Evolutionary conservation across 176 grass and related monocot genomes (phyloP).

Genomic region (Carex kokanica): DNA sequence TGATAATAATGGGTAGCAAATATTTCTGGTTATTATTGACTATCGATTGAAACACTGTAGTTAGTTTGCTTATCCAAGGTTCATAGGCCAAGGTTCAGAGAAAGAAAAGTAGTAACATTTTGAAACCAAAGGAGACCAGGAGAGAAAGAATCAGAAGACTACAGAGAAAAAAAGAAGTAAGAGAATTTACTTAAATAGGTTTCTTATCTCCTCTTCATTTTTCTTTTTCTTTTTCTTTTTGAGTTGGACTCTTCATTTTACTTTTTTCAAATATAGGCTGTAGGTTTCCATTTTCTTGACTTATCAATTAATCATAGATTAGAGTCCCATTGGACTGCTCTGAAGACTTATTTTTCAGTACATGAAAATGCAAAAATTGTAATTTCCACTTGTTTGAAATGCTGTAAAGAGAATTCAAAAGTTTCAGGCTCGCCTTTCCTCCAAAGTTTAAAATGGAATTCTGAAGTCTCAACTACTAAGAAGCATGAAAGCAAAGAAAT

Average conservation of each 20-base stretch:
- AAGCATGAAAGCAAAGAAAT: not conserved
- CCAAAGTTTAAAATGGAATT: not conserved
- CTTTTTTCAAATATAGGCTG: not conserved
- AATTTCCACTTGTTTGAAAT: conserved; percentile 13
- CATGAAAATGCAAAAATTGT: not conserved
- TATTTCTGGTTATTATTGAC: not conserved
- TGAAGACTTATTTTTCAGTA: not conserved
- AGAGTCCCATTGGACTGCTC: not conserved
- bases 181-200: not conserved
- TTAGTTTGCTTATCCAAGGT: not conserved
- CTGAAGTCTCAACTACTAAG: not conserved
- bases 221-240: not conserved
- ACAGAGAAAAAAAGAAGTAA: not conserved
- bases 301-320: not conserved
- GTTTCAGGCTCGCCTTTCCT: not conserved
- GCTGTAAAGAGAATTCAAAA: not conserved
- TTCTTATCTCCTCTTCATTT: not conserved
- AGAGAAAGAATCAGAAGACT: not conserved
- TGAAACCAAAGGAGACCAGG: not conserved
- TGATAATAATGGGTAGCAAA: not conserved
- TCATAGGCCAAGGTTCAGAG: not conserved
- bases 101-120: not conserved
- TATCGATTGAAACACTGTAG: not conserved
- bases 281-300: not conserved
- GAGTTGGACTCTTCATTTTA: not conserved